Evolutionary conservation across 2,329 filamentous ascomycete species (phyloP), one percentile per base, ranked within the genome.

Genomic region (Trichoderma arundinaceum): DNA sequence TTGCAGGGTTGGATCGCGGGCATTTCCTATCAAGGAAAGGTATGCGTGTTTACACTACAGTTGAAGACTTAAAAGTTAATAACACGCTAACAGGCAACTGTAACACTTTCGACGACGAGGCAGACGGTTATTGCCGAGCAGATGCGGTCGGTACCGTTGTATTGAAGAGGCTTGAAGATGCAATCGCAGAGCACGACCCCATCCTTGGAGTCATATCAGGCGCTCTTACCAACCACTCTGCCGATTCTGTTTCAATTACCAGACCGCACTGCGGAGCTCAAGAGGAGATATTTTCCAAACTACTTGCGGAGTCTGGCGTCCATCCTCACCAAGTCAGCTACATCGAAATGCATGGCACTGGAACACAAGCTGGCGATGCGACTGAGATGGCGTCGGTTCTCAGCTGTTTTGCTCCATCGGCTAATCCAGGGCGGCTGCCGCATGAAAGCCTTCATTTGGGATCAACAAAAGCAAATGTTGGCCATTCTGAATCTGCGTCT

Each of bases 271-370:
- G 44, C 57, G 57, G 57, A 39, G 57, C 57, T 49, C 57, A 60
- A 39, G 57, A 60, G 9, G 57, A 60, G n/a, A 60, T 60, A 10
- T 60, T 60, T 4, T 60, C 0, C 90, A 92, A 71, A 80, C 85
- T 44, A 81, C 81, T 67, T 76, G 89, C 43, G 86, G 91, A 51
- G 88, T 41, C 91, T 33, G 89, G 89, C 65, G 84, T 95, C 15
- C 89, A 94, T 72, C 90, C 92, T 0, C 84, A 88, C 59, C 89
- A 92, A 64, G 85, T 97, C 39, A 88, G 88, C 76, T 96, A 95
- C 71, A 90, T 96, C 3, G 93, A 97, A 77, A 93, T 96, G 88
- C 93, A 97, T 75, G 93, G 93, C 4, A 96, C 92, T 1, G 93
- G 93, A 39, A 97, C 93, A 0, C 92, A 96, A 76, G 92, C 91